Conservation (phyloP, 495 filamentous ascomycete species). For the Podospora pseudocomata region DNA sequence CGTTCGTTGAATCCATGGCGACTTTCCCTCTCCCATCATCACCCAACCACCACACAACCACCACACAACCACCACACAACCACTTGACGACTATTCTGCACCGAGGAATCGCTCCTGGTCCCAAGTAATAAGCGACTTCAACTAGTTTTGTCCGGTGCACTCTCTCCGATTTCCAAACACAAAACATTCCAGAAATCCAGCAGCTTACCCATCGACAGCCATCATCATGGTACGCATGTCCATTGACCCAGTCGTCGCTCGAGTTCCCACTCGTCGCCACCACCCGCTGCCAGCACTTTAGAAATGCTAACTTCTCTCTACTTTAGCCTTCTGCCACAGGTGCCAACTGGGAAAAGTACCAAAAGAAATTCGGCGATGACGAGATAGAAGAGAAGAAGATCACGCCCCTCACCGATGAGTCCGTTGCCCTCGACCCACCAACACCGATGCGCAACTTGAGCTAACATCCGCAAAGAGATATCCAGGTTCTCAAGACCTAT, state of each 20-base stretch:
- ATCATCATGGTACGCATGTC: slow-evolving; percentile 28
- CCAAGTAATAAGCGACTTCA: neutral
- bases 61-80: slow-evolving; percentile 24
- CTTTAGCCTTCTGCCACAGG: slow-evolving; percentile 83
- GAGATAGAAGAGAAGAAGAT: slow-evolving; percentile 99
- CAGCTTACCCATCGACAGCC: slow-evolving; percentile 7
- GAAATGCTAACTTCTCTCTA: slow-evolving; percentile 20
- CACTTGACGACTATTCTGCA: slow-evolving; percentile 6
- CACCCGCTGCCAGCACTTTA: neutral
- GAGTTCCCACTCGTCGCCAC: neutral
- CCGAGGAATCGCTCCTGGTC: neutral
- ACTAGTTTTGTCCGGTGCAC: slow-evolving; percentile 3
- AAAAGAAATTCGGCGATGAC: slow-evolving; percentile 93
- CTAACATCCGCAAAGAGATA: slow-evolving; percentile 67
- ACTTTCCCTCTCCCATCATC: slow-evolving; percentile 11
- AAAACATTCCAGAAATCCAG: neutral
- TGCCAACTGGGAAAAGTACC: slow-evolving; percentile 95
- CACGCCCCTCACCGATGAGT: slow-evolving; percentile 93
- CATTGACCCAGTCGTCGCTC: neutral
- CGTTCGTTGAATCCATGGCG: slow-evolving; percentile 13
- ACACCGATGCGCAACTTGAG: slow-evolving; percentile 25
- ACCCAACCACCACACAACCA: slow-evolving; percentile 22
- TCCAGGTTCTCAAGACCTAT: slow-evolving; percentile 98
- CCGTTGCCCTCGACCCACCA: slow-evolving; percentile 35
- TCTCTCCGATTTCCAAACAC: neutral